Conservation (phyloP, 2,329 filamentous ascomycete genomes). For the Beauveria sp. region DNA sequence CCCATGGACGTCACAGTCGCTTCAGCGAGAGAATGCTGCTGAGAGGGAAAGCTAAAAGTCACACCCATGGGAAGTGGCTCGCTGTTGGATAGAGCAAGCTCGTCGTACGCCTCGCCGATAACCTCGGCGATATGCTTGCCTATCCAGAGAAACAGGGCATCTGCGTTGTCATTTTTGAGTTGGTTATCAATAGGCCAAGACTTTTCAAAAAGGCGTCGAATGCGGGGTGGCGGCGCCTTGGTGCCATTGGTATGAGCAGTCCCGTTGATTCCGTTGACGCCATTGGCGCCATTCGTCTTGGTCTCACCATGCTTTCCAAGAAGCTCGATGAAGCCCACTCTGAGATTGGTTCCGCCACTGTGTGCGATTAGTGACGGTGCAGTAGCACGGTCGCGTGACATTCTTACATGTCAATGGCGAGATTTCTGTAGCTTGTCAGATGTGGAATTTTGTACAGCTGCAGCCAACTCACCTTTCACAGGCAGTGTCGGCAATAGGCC, state of each 20-base stretch:
- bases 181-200: conserved; percentile 69
- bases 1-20: conserved; percentile 63
- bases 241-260: neutral
- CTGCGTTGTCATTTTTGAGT: conserved; percentile 65
- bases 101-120: conserved; percentile 48
- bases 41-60: conserved; percentile 65
- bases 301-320: conserved; percentile 27
- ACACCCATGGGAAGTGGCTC: conserved; percentile 55
- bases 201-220: conserved; percentile 56
- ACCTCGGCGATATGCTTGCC: conserved; percentile 69
- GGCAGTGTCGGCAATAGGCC: conserved; percentile 34
- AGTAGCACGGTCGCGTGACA: neutral
- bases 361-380: conserved; percentile 22
- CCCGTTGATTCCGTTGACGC: conserved; percentile 1
- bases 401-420: conserved; percentile 58
- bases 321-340: conserved; percentile 61
- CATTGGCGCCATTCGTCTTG: conserved; percentile 15
- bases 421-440: conserved; percentile 35
- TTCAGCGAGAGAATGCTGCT: conserved; percentile 53
- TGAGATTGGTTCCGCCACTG: conserved; percentile 61
- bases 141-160: conserved; percentile 75
- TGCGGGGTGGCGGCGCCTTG: conserved; percentile 24
- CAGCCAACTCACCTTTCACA: conserved; percentile 40
- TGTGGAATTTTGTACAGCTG: neutral
- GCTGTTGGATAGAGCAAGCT: conserved; percentile 33